These are phyloP conservation scores for Tubosaeta sp. DNA, from an alignment of 768 basidiomycete genomes.

Conservation along the genomic window DNA sequence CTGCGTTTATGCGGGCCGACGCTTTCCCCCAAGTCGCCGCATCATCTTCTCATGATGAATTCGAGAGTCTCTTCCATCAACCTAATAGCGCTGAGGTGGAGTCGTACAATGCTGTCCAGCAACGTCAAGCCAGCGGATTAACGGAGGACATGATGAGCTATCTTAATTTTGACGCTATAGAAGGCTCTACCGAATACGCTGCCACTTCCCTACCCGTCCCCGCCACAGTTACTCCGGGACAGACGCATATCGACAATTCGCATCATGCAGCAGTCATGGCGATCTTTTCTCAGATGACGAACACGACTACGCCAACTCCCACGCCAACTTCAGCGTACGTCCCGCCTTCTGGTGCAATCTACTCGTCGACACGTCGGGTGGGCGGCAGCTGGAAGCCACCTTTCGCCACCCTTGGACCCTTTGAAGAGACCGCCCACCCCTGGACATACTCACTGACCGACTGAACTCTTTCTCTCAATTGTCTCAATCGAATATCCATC, in stretches of 20 bases:
- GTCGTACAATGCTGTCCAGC: conserved; percentile 9
- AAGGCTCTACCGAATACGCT: conserved; percentile 5
- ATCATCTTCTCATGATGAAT: conserved; percentile 11
- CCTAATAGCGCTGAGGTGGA: conserved; percentile 11
- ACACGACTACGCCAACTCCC: conserved; percentile 2
- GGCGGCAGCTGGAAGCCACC: conserved; percentile 46
- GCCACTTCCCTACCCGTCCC: neutral
- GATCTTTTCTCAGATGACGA: conserved; percentile 28
- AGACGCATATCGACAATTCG: conserved; percentile 17
- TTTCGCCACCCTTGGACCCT: conserved; percentile 14
- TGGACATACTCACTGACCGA: conserved; percentile 24
- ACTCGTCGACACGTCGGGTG: conserved; percentile 50
- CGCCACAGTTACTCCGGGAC: conserved; percentile 20
- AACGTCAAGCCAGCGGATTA: conserved; percentile 20
- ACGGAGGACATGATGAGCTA: conserved; percentile 35
- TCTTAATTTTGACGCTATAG: conserved; percentile 34
- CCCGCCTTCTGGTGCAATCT: conserved; percentile 52
- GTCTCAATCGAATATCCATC: conserved; percentile 13
- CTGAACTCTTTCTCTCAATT: neutral
- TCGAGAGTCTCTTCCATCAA: conserved; percentile 19
- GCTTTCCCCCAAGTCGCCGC: conserved; percentile 2
- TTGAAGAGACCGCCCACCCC: conserved; percentile 29
- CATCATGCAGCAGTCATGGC: conserved; percentile 17
- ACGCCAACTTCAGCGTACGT: conserved; percentile 33
- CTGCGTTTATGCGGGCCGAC: neutral